Percentiles rank a stretch among this genome's conserved stretches.
Evolutionary conservation across 495 filamentous ascomycete species (phyloP).

Genomic region (Penicillium dipodomyicola): DNA sequence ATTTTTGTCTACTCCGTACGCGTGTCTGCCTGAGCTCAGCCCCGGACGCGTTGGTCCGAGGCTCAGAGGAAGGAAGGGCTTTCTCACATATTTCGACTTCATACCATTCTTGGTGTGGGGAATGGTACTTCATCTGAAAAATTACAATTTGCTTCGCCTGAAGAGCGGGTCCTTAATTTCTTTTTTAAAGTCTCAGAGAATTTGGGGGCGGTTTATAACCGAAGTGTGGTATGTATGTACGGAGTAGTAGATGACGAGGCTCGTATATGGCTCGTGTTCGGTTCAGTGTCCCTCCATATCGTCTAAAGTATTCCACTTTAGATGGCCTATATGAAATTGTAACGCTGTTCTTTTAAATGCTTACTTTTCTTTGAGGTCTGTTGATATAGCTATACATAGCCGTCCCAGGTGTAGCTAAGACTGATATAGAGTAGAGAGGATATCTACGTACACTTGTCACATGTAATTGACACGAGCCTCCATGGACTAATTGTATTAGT

Average conservation of each 20-base stretch:
- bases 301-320: neutral
- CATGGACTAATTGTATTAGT: neutral
- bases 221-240: neutral
- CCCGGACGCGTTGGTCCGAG: neutral
- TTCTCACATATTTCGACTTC: neutral
- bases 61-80: neutral
- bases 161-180: neutral
- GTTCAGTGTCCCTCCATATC: neutral
- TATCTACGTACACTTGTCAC: neutral
- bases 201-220: neutral
- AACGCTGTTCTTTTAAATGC: neutral
- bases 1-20: neutral
- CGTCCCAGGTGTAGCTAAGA: neutral
- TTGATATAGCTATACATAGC: neutral
- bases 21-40: neutral
- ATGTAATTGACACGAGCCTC: neutral
- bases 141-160: neutral
- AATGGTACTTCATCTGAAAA: neutral
- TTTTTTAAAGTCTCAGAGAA: neutral
- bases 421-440: neutral
- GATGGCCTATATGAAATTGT: neutral
- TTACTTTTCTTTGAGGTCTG: neutral
- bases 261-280: neutral
- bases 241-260: neutral
- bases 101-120: neutral